These are phyloP conservation scores for Pichia terricola DNA, from an alignment of 1,139 yeast genomes.

Conservation along the genomic window DNA sequence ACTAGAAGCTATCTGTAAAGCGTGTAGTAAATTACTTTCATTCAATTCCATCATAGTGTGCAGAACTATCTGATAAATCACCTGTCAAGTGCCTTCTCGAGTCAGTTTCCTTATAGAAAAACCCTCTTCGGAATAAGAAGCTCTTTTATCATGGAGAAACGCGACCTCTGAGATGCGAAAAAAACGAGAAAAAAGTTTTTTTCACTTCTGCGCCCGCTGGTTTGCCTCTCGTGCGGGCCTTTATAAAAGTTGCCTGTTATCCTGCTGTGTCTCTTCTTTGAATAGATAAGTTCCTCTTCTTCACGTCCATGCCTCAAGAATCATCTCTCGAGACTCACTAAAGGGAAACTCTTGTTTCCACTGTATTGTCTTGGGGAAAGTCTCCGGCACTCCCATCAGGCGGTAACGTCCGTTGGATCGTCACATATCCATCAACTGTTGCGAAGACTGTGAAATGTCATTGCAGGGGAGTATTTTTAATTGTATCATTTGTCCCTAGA, in stretches of 20 bases:
- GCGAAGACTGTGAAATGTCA: background rate
- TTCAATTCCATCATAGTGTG: background rate
- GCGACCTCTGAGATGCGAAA: too few species aligned
- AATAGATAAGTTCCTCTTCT: background rate
- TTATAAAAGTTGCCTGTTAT: background rate
- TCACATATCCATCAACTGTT: slow-evolving; percentile 8
- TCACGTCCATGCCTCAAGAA: slow-evolving; percentile 15
- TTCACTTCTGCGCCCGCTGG: background rate
- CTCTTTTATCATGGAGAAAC: too few species aligned
- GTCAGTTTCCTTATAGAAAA: too few species aligned
- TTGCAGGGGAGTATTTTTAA: too few species aligned
- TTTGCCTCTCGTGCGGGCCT: too few species aligned
- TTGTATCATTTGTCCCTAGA: too few species aligned
- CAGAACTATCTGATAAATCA: too few species aligned
- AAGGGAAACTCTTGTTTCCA: slow-evolving; percentile 5
- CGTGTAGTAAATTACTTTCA: background rate
- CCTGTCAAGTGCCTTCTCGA: too few species aligned
- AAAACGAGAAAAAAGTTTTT: background rate
- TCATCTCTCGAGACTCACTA: slow-evolving; percentile 19
- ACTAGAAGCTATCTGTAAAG: background rate
- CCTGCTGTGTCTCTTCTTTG: too few species aligned
- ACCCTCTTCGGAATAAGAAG: too few species aligned
- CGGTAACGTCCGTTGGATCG: slow-evolving; percentile 18
- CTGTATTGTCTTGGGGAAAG: slow-evolving; percentile 19
- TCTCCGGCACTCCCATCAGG: slow-evolving; percentile 20